Evolutionary conservation across 495 filamentous ascomycete genomes (phyloP).

Genomic region (Neurospora terricola): DNA sequence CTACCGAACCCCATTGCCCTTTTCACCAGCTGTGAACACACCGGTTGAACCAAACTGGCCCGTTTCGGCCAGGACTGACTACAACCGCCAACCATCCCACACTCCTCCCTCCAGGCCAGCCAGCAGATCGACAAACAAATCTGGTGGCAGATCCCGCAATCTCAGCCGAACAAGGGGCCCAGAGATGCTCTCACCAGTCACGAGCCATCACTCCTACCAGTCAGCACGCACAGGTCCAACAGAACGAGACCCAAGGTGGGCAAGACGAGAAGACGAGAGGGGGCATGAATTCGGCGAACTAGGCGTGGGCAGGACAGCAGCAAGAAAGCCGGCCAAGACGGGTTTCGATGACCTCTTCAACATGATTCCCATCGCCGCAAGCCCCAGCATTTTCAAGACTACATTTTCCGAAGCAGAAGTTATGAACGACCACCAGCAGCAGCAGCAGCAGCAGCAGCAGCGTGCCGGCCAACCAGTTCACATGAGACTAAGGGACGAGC

Average conservation of each 20-base stretch:
- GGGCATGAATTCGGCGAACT: not conserved
- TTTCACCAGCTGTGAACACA: conserved; percentile 6
- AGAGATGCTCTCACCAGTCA: not conserved
- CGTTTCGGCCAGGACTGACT: conserved; percentile 7
- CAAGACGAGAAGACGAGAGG: not conserved
- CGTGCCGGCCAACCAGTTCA: conserved; percentile 3
- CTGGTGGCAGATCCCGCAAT: conserved; percentile 5
- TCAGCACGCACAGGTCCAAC: not conserved
- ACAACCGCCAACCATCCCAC: not conserved
- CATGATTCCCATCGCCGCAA: conserved; percentile 18
- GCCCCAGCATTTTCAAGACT: conserved; percentile 19
- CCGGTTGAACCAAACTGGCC: conserved; percentile 16
- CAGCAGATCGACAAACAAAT: not conserved
- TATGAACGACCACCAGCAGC: not conserved
- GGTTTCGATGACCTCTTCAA: not conserved
- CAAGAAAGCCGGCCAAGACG: not conserved
- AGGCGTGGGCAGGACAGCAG: not conserved
- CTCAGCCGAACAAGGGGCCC: conserved; percentile 3
- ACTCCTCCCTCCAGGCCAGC: conserved; percentile 2
- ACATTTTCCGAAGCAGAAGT: conserved; percentile 1
- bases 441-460: not conserved
- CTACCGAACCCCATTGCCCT: conserved; percentile 1
- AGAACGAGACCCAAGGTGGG: not conserved
- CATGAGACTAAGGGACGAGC: conserved; percentile 8
- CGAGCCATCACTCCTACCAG: not conserved